Conservation (phyloP, 768 basidiomycete genomes). For the Lenzites betulinus region DNA sequence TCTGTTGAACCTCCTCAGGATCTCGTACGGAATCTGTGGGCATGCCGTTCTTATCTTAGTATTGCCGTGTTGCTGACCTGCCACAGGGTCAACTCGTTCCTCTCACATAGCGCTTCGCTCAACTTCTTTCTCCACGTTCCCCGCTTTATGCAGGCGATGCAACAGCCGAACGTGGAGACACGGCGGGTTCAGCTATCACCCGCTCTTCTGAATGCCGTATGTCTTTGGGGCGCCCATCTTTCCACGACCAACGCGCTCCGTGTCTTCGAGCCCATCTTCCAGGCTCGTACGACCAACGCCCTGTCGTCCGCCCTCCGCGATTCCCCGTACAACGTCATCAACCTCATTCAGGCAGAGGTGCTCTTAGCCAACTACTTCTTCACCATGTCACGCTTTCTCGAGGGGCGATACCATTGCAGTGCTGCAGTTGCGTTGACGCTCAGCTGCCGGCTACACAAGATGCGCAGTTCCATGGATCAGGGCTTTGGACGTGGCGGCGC, state of each 20-base stretch:
- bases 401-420: slow-evolving; percentile 55
- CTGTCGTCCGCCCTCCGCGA: slow-evolving; percentile 30
- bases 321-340: slow-evolving; percentile 36
- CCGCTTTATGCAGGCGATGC: slow-evolving; percentile 42
- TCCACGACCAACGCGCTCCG: slow-evolving; percentile 22
- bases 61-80: neutral
- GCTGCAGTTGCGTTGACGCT: slow-evolving; percentile 40
- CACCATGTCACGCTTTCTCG: slow-evolving; percentile 55
- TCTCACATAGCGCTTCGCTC: slow-evolving; percentile 55
- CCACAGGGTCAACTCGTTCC: slow-evolving; percentile 38
- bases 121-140: slow-evolving; percentile 62
- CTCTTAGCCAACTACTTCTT: slow-evolving; percentile 70
- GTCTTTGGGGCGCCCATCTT: slow-evolving; percentile 34
- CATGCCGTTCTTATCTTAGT: neutral
- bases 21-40: slow-evolving; percentile 18
- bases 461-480: slow-evolving; percentile 25
- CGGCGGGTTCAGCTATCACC: slow-evolving; percentile 28
- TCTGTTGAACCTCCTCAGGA: slow-evolving; percentile 17
- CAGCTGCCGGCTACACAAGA: slow-evolving; percentile 31
- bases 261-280: slow-evolving; percentile 40
- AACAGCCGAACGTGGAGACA: slow-evolving; percentile 21
- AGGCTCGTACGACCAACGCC: slow-evolving; percentile 49
- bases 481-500: neutral
- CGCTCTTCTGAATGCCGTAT: slow-evolving; percentile 48
- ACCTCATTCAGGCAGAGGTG: slow-evolving; percentile 41